These are phyloP conservation scores for Ophiostoma ulmi DNA, from an alignment of 2,329 filamentous ascomycete species.

Conservation along the genomic window DNA sequence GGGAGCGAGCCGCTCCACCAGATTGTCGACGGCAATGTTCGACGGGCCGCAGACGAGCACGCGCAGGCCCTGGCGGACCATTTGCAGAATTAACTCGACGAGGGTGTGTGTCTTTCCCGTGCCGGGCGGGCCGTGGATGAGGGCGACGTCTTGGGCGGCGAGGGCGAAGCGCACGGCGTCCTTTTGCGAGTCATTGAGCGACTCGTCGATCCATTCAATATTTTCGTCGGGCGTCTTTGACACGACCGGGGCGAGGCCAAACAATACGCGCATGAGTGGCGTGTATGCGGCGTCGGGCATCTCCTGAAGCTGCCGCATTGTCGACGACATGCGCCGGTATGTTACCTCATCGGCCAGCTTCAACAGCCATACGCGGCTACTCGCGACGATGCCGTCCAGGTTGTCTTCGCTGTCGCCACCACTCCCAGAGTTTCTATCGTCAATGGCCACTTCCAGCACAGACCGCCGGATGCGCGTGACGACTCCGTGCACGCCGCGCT, in stretches of 20 bases:
- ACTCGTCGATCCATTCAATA: slow-evolving; percentile 57
- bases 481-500: slow-evolving; percentile 64
- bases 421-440: slow-evolving; percentile 40
- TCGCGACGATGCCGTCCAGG: slow-evolving; percentile 7
- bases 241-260: slow-evolving; percentile 53
- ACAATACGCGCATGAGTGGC: slow-evolving; percentile 56
- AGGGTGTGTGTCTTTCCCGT: slow-evolving; percentile 97
- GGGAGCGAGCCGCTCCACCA: slow-evolving; percentile 82
- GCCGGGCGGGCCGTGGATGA: slow-evolving; percentile 93
- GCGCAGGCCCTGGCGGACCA: slow-evolving; percentile 66
- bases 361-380: slow-evolving; percentile 55
- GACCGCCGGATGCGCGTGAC: slow-evolving; percentile 58
- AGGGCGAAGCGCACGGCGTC: slow-evolving; percentile 76
- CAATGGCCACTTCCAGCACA: slow-evolving; percentile 61
- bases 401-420: not conserved
- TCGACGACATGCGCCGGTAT: slow-evolving; percentile 58
- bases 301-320: slow-evolving; percentile 55
- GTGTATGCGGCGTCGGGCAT: slow-evolving; percentile 56
- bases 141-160: slow-evolving; percentile 70
- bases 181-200: slow-evolving; percentile 61
- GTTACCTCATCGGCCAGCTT: slow-evolving; percentile 66
- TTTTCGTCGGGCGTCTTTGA: slow-evolving; percentile 33
- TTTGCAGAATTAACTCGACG: slow-evolving; percentile 90
- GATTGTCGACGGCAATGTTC: slow-evolving; percentile 97
- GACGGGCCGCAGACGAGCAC: slow-evolving; percentile 93